Conservation (phyloP, 2,329 filamentous ascomycete species). For the Aspergillus neoniger region DNA sequence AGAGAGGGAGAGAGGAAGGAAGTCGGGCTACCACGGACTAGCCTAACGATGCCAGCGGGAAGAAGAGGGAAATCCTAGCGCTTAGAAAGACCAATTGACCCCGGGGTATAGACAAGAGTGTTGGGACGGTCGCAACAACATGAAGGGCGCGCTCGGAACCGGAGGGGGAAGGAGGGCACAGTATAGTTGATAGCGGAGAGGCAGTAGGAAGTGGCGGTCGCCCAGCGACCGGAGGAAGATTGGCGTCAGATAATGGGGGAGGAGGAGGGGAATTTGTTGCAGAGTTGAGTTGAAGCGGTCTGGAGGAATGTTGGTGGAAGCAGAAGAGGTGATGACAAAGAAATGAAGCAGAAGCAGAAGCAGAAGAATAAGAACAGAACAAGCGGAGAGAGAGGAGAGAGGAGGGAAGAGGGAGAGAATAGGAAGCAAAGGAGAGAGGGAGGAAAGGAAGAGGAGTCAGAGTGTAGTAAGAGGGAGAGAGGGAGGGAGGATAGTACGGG, state of each 20-base stretch:
- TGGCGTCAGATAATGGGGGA: constrained; percentile 7
- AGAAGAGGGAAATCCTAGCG: constrained; percentile 3
- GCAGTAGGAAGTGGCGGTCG: constrained; percentile 26
- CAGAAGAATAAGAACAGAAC: neutral
- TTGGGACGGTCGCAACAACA: constrained; percentile 33
- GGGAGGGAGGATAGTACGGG: neutral
- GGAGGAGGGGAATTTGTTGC: neutral
- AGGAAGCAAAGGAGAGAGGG: constrained; percentile 5
- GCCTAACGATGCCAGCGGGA: neutral
- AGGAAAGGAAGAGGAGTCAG: neutral
- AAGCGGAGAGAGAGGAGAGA: neutral
- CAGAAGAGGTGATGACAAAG: constrained; percentile 3
- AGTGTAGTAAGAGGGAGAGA: neutral
- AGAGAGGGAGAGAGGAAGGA: neutral
- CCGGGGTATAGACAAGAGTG: constrained; percentile 27
- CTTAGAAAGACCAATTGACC: constrained; percentile 27
- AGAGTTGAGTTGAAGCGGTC: constrained; percentile 5
- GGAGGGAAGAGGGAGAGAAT: constrained; percentile 1
- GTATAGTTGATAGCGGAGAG: constrained; percentile 9
- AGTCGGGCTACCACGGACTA: neutral
- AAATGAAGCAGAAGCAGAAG: constrained; percentile 4
- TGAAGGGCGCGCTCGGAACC: constrained; percentile 35
- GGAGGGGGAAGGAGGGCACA: constrained; percentile 15
- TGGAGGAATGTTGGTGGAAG: constrained; percentile 1
- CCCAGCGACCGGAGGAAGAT: constrained; percentile 28